Evolutionary conservation across 345 rosid genomes (phyloP), one percentile per base, ranked within the genome.

Genomic region (Viola odorata): DNA sequence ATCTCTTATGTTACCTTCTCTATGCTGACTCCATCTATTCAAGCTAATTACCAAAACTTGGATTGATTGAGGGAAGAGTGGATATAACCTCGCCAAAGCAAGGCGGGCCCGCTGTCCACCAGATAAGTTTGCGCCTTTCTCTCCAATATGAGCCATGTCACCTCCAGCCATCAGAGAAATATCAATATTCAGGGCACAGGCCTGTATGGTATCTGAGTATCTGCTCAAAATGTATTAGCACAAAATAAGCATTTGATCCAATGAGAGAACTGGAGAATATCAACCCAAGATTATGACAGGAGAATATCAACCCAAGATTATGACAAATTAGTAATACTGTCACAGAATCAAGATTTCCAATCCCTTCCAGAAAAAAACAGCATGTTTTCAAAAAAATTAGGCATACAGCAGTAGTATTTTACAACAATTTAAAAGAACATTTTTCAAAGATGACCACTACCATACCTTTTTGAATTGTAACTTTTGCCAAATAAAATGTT

Each of bases 71-170:
- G 38, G 58, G 58, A 10, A 55, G 1, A 53, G 41, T 11, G 58
- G 60, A 57, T 44, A 61, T 57, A 74, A 91, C 98, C 96, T 89
- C 54, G 98, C 95, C 67, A 89, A 75, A 62, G 95, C 96, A 79
- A 91, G 88, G 17, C 98, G 92, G 73, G 96, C 91, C 79, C 86
- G 84, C 75, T 91, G 96, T 62, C 98, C 98, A 58, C 98, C 96
- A 14, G 98, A 91, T 75, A 91, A 81, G 78, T 89, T 89, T n/a
- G 73, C 64, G 67, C 96, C 98, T 79, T 89, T 89, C 63, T 87
- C 91, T 56, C 95, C 96, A 69, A 89, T 81, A 71, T 73, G 69
- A 63, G 95, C 81, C 91, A 82, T 75, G 75, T 91, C 98, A 52
- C 84, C 85, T 77, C 95, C 91, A 60, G 70, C 83, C 96, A 89